A percentile compares a stretch with the other conserved stretches of the same genome.
phyloP scores from a whole-genome alignment of 2,329 filamentous ascomycete genomes.

The Xylariomycetidae sp. region DNA sequence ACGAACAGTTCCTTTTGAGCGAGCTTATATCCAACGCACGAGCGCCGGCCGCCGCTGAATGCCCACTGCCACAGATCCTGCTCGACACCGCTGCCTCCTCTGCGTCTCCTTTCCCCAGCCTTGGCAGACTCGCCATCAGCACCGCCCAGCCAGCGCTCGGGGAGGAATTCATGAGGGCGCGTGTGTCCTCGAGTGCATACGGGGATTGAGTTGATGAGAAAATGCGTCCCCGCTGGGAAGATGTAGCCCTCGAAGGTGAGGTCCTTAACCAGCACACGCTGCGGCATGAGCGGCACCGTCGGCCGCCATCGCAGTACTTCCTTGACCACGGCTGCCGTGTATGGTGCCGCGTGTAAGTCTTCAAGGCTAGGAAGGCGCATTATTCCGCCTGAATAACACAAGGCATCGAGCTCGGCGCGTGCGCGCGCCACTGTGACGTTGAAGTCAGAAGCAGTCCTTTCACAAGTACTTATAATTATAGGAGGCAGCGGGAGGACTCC shows the following conservation, averaged over 20 bases:
- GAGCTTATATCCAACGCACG: not conserved
- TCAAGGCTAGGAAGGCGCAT: conserved; percentile 33
- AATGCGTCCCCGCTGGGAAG: conserved; percentile 38
- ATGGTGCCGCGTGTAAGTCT: conserved; percentile 35
- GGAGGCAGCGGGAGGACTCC: too few species aligned
- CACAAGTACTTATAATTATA: conserved; percentile 27
- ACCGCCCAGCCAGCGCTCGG: conserved; percentile 10
- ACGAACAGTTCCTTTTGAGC: not conserved
- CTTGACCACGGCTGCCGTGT: conserved; percentile 39
- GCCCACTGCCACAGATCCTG: conserved; percentile 7
- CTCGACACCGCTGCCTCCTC: not conserved
- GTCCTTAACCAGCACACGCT: conserved; percentile 35
- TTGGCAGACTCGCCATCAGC: not conserved
- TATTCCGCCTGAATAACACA: conserved; percentile 31
- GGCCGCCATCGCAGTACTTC: conserved; percentile 43
- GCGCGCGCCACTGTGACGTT: conserved; percentile 30
- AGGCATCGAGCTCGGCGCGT: conserved; percentile 37
- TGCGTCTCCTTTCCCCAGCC: not conserved
- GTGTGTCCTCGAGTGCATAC: conserved; percentile 19
- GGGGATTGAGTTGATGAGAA: conserved; percentile 34
- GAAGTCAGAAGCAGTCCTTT: conserved; percentile 25
- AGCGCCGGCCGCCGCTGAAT: conserved; percentile 1
- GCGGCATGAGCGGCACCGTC: conserved; percentile 30
- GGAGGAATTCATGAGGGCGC: conserved; percentile 6
- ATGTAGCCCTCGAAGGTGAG: conserved; percentile 41